Evolutionary conservation across 1,284 basidiomycete genomes (phyloP), one percentile per base, ranked within the genome.

Genomic region (Boletellus deceptivus): DNA sequence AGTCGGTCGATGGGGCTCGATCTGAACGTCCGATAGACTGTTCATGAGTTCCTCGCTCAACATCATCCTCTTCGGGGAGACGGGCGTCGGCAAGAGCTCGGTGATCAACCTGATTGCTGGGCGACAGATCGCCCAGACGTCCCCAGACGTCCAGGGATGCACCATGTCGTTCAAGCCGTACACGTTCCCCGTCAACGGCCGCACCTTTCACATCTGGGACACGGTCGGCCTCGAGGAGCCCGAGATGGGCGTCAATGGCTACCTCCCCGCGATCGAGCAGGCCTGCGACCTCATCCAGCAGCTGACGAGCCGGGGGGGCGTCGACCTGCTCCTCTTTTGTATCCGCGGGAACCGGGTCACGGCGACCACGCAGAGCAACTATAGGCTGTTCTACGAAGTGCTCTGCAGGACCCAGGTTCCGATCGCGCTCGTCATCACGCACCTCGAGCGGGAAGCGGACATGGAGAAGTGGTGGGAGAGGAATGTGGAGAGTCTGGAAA

Each of bases 151-250:
- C 22, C 44, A 48, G 33, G 62, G 67, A 14, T 68, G 67, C 18
- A 70, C 65, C 35, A 56, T 70, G 55, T 59, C 64, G 0, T 62
- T 55, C 48, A 53, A 56, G 34, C 52, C 55, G 1, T 68, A 70
- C 53, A 43, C 31, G 3, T 63, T 71, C 48, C 8, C 47, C 3
- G 55, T 63, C 27, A 29, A 25, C 14, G 27, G 39, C 2, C 49
- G 53, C 16, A 38, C 25, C 16, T 48, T 63, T 45, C 58, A 50
- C 7, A 51, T 76, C 45, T 76, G 66, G 65, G 74, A 75, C 44
- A 73, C 73, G 2, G 66, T 67, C 6, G 74, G 75, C 16, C 65
- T 76, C 10, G 59, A 73, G 35, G 70, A 74, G 34, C 67, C 70
- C 1, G 59, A 57, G 43, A 33, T 64, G 62, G 41, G 59, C 7